Evolutionary conservation across 352 stramenopile genomes (phyloP), one percentile per base, ranked within the genome.

Genomic region (Phytophthora sp.): DNA sequence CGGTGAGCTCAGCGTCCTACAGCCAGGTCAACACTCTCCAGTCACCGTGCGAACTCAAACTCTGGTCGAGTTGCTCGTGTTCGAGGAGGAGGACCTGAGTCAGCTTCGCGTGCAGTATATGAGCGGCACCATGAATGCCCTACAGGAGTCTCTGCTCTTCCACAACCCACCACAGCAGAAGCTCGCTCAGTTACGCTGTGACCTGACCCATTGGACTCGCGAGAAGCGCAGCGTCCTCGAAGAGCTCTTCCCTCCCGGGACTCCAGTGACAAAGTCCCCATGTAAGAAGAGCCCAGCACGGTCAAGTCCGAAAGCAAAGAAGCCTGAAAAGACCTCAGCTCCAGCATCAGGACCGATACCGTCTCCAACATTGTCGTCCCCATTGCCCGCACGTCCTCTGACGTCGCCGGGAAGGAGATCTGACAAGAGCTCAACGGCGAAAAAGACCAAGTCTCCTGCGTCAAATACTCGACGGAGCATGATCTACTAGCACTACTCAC

Each of bases 101-200:
- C 54, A 72, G 59, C 71, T 92, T 8, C 71, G 77, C 17, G 67
- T 92, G 37, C 82, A 92, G 74, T 92, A 87, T 49, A 69, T 87
- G 63, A 88, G 77, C 50, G 75, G 80, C 43, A 82, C 79, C 10
- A 90, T 92, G 83, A 92, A 92, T 52, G 79, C 83, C 37, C 63
- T 92, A 35, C 83, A 92, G 61, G 79, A 84, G 32, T 92, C 83
- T 46, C 66, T 92, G 32, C 69, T 90, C 17, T 92, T 89, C 67
- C 83, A 92, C 74, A 92, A 92, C 60, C 83, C 83, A 10, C 79
- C 83, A 24, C 77, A 89, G 52, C 83, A 89, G 31, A 92, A 92
- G 59, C 79, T 92, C 49, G 50, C 82, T 17, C 83, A 92, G 50
- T 41, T 92, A 6, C 76, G 77, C 17, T 71, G 63, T 5, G 83